These are phyloP conservation scores for Alloteropsis semialata DNA, from an alignment of 176 grass and related monocot species.

Conservation along the genomic window DNA sequence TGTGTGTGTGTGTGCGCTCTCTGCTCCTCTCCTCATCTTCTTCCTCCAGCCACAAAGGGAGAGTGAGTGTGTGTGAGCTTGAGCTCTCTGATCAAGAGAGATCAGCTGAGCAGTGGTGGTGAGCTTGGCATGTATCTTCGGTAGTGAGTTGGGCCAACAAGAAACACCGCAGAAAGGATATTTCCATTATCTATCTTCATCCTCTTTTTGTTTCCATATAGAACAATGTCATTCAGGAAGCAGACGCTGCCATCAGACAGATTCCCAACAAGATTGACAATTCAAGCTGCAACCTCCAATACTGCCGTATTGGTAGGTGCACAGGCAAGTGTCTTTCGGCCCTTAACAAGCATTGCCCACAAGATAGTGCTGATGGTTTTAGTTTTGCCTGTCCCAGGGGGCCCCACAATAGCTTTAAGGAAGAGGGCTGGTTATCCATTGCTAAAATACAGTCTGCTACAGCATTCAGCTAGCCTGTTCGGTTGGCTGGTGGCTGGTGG, in stretches of 20 bases:
- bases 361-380: conserved; percentile 50
- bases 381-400: conserved; percentile 61
- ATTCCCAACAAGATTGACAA: conserved; percentile 31
- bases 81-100: too few relatives aligned
- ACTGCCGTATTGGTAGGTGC: conserved; percentile 65
- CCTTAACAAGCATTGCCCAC: conserved; percentile 35
- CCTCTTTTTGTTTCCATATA: conserved; percentile 45
- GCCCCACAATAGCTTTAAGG: conserved; percentile 53
- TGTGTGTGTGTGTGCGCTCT: too few relatives aligned
- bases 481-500: too few relatives aligned
- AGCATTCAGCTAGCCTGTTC: too few relatives aligned
- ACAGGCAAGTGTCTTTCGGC: conserved; percentile 38
- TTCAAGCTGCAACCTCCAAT: conserved; percentile 31
- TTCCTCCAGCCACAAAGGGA: too few relatives aligned
- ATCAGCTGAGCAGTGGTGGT: too few relatives aligned
- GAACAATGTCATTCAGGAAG: conserved; percentile 40
- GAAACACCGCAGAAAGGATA: background rate
- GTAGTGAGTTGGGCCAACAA: too few relatives aligned
- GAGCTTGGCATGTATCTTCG: too few relatives aligned
- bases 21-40: too few relatives aligned
- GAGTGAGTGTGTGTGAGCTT: too few relatives aligned
- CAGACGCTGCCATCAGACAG: background rate
- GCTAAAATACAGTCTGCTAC: conserved; percentile 37
- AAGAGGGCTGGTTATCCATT: background rate
- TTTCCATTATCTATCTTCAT: conserved; percentile 22